These are phyloP conservation scores for Neophaeococcomyces mojaviensis DNA, from an alignment of 2,329 filamentous ascomycete genomes.

Conservation along the genomic window DNA sequence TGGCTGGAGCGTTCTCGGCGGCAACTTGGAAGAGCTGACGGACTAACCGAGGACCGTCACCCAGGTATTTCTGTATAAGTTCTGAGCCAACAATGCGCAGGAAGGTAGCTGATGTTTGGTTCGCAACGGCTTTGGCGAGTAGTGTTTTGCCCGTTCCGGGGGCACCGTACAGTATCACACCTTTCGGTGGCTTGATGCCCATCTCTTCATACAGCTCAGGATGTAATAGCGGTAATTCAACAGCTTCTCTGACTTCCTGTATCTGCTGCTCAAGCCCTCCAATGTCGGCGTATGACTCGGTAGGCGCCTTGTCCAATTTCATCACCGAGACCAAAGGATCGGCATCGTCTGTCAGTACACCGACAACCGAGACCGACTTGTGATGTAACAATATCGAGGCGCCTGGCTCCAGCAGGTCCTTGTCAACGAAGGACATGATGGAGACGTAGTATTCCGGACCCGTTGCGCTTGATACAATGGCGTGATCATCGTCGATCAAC, in stretches of 20 bases:
- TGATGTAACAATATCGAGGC: constrained; percentile 93
- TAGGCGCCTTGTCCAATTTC: constrained; percentile 98
- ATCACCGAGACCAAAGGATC: constrained; percentile 95
- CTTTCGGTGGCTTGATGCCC: constrained; percentile 99
- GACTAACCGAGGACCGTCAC: constrained; percentile 88
- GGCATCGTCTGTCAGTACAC: constrained; percentile 90
- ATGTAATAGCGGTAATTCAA: constrained; percentile 88
- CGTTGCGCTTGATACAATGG: constrained; percentile 94
- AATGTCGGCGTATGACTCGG: constrained; percentile 97
- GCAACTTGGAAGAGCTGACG: constrained; percentile 87
- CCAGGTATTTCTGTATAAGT: constrained; percentile 96
- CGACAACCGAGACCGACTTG: constrained; percentile 95
- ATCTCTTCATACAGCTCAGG: constrained; percentile 99
- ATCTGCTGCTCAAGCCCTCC: constrained; percentile 92
- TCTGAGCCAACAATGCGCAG: constrained; percentile 94
- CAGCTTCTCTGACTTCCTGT: constrained; percentile 94
- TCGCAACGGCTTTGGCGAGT: constrained; percentile 92
- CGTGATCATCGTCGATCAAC: constrained; percentile 98
- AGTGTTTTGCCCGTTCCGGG: constrained; percentile 96
- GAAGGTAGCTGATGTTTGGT: constrained; percentile 98
- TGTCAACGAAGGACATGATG: constrained; percentile 99
- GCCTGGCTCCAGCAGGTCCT: constrained; percentile 92
- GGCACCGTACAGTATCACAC: constrained; percentile 96
- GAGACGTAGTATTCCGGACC: constrained; percentile 98
- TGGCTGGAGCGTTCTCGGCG: constrained; percentile 90